Evolutionary conservation across 192 early-diverging fungal species (phyloP), one percentile per base, ranked within the genome.

Genomic region (Gryganskiella cystojenkinii): DNA sequence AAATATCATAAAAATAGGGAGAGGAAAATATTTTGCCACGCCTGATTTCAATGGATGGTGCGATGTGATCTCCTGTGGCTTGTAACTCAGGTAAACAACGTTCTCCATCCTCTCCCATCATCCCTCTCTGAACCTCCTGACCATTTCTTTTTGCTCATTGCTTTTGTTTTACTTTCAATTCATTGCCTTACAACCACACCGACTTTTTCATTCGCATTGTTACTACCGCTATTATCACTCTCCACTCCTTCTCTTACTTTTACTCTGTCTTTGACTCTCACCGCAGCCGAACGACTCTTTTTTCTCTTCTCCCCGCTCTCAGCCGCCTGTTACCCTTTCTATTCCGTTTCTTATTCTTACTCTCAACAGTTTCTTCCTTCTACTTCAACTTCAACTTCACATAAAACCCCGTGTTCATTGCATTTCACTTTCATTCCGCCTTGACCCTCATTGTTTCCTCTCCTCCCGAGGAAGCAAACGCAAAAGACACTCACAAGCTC

Each of bases 351-450:
- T n/a, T n/a, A n/a, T n/a, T n/a, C n/a, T n/a, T n/a, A n/a, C n/a
- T n/a, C n/a, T n/a, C n/a, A n/a, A n/a, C n/a, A n/a, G n/a, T n/a
- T n/a, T n/a, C n/a, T n/a, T n/a, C n/a, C n/a, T n/a, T n/a, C n/a
- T n/a, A n/a, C n/a, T n/a, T n/a, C n/a, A n/a, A n/a, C n/a, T n/a
- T n/a, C n/a, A n/a, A n/a, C n/a, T n/a, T n/a, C n/a, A n/a, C n/a
- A n/a, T n/a, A n/a, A n/a, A n/a, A n/a, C n/a, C n/a, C n/a, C n/a
- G n/a, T n/a, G n/a, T n/a, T n/a, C n/a, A n/a, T n/a, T n/a, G n/a
- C n/a, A n/a, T 49, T 61, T 20, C 37, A 56, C 54, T 30, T 11
- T 40, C 35, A 27, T 37, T 51, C 56, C 30, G 19, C 22, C 57
- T 4, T 46, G 25, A 14, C 30, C 6, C 61, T 30, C 45, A 37